Evolutionary conservation across 768 basidiomycete genomes (phyloP), one percentile per base, ranked within the genome.

Genomic region (Postia placenta): DNA sequence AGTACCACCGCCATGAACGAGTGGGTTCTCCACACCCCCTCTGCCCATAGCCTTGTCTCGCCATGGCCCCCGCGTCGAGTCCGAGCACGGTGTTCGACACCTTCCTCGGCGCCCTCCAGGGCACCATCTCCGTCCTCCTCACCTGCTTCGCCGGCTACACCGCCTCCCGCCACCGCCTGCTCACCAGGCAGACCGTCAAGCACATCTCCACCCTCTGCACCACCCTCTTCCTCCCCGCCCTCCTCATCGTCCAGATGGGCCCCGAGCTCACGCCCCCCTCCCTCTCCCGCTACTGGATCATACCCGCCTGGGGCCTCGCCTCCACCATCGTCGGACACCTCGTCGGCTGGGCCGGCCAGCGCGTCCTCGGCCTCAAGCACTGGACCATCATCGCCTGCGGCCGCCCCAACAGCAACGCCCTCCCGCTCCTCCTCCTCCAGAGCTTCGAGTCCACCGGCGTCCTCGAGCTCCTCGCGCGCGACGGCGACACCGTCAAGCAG

Each of bases 381-480:
- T 65, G 64, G 64, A 60, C 62, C 52, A 56, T 65, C 48, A 56
- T 60, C 49, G 64, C 64, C 2, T 50, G 59, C 28, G 64, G 64
- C 14, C 55, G 64, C 12, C 58, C 64, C 7, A 65, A 63, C 50
- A 48, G 56, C 20, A 65, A 58, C 50, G 62, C 62, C 12, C 59
- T 65, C 19, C 62, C 64, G 9, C 55, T 65, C 22, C 56, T 65
- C 20, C 54, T 65, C 11, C 56, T 65, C 30, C 53, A 62, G 45
- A 52, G 56, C 11, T 56, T 65, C 43, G 45, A 51, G 42, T 27
- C 48, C 28, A 56, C 60, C 22, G 64, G 62, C 24, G 58, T 63
- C 6, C 63, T 64, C 24, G 49, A 55, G 43, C 25, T 36, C n/a
- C 53, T 63, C 20, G 19, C 51, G 15, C 38, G 20, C 19, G 33